These are phyloP conservation scores for Lentinula sp. DNA, from an alignment of 768 basidiomycete species.

Conservation along the genomic window DNA sequence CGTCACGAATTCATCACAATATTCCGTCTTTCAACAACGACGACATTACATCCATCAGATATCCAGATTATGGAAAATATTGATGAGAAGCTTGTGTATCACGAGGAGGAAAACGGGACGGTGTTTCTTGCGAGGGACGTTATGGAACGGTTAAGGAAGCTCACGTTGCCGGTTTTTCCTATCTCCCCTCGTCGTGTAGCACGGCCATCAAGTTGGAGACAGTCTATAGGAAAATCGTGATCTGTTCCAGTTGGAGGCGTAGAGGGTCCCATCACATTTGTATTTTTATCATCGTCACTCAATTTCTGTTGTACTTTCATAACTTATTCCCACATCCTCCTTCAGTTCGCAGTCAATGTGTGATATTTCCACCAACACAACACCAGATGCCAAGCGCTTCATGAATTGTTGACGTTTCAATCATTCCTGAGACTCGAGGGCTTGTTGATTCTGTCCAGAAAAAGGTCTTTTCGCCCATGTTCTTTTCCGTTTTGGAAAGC, in stretches of 20 bases:
- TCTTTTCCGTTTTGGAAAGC: too few species aligned
- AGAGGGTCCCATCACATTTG: background rate
- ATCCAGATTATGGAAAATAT: conserved; percentile 49
- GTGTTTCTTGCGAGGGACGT: conserved; percentile 53
- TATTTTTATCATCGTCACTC: background rate
- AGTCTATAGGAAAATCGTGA: background rate
- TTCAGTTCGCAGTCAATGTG: background rate
- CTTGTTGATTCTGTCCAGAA: too few species aligned
- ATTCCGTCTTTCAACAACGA: conserved; percentile 45
- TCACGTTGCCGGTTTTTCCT: conserved; percentile 21
- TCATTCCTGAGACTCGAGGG: background rate
- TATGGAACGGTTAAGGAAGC: conserved; percentile 36
- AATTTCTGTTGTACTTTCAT: background rate
- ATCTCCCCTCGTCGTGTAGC: background rate
- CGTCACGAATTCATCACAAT: conserved; percentile 61
- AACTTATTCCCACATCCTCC: background rate
- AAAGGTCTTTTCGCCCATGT: too few species aligned
- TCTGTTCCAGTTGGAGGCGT: background rate
- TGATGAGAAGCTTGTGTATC: conserved; percentile 38
- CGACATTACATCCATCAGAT: conserved; percentile 42
- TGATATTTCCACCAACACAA: background rate
- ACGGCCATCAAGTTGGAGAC: conserved; percentile 1
- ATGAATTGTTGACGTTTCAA: background rate
- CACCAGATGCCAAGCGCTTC: background rate
- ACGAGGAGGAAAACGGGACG: conserved; percentile 54